Percentiles rank a stretch among this genome's conserved stretches.
These are phyloP conservation scores for Xylaria flabelliformis DNA, from an alignment of 495 filamentous ascomycete genomes.

Conservation along the genomic window DNA sequence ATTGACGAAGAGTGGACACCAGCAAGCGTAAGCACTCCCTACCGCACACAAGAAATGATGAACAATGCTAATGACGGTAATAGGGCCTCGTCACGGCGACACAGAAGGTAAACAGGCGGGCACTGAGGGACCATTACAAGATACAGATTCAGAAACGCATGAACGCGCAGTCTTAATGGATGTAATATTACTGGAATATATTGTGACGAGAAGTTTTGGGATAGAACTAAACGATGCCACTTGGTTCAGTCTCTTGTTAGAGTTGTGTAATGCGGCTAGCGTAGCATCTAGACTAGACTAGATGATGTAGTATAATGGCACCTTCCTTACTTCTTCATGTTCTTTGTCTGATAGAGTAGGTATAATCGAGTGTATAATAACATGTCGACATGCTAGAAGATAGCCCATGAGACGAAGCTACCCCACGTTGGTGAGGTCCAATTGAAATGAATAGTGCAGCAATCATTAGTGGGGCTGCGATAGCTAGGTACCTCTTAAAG, in stretches of 20 bases:
- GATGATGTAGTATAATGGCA: not conserved
- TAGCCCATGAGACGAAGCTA: not conserved
- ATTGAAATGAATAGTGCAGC: not conserved
- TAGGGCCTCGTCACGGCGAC: constrained; percentile 67
- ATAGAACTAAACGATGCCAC: not conserved
- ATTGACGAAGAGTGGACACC: constrained; percentile 72
- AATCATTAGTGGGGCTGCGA: constrained; percentile 3
- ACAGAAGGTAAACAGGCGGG: constrained; percentile 66
- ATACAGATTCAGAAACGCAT: constrained; percentile 60
- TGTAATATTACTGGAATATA: constrained; percentile 2
- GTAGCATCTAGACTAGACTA: constrained; percentile 7
- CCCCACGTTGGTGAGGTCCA: not conserved
- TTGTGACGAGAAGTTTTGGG: not conserved
- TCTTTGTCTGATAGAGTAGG: not conserved
- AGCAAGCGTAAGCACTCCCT: constrained; percentile 54
- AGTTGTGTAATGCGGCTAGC: constrained; percentile 9
- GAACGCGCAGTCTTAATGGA: constrained; percentile 25
- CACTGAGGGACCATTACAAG: constrained; percentile 59
- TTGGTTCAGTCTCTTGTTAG: constrained; percentile 1
- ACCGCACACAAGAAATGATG: not conserved
- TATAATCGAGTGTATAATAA: not conserved
- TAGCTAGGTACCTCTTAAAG: not conserved
- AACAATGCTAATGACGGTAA: constrained; percentile 33
- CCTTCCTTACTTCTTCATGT: not conserved
- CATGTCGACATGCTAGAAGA: not conserved